These are phyloP conservation scores for Durotheca rogersii DNA, from an alignment of 495 filamentous ascomycete species.

Conservation along the genomic window DNA sequence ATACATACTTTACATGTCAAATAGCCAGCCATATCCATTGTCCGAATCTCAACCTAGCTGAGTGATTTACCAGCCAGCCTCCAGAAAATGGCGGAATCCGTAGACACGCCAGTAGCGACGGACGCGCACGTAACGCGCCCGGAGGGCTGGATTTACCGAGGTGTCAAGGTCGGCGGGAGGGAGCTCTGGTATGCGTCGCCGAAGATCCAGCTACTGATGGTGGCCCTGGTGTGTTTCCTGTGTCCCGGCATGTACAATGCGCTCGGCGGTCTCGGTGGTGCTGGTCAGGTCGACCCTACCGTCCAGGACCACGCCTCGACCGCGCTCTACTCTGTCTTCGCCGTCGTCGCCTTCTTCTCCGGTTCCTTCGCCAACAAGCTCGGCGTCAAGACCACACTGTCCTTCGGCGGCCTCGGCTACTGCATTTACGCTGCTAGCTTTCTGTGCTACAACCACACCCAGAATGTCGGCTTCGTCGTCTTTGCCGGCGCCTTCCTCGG, in stretches of 20 bases:
- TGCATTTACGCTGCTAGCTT: conserved; percentile 78
- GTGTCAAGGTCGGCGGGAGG: conserved; percentile 53
- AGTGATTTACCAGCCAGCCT: neutral
- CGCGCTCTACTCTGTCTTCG: conserved; percentile 71
- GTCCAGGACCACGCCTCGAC: conserved; percentile 64
- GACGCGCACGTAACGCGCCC: conserved; percentile 33
- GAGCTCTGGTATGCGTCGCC: conserved; percentile 76
- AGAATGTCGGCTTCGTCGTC: conserved; percentile 74
- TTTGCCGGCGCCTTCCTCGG: conserved; percentile 73
- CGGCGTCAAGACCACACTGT: conserved; percentile 70
- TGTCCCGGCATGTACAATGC: conserved; percentile 89
- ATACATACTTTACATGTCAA: too few species aligned
- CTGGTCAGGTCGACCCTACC: conserved; percentile 62
- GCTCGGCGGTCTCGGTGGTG: conserved; percentile 71
- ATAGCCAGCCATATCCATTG: conserved; percentile 1
- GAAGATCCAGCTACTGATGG: conserved; percentile 68
- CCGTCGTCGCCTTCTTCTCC: conserved; percentile 83
- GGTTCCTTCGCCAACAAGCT: conserved; percentile 76
- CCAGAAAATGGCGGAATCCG: conserved; percentile 24
- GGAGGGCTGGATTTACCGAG: conserved; percentile 70
- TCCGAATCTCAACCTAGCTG: conserved; percentile 3
- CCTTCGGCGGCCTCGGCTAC: conserved; percentile 84
- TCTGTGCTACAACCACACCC: conserved; percentile 77
- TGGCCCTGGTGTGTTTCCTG: conserved; percentile 84
- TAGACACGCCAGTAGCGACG: conserved; percentile 4